Base-by-base conservation (phyloP, 129 eudicot species). In the Artemisia tridentata region DNA sequence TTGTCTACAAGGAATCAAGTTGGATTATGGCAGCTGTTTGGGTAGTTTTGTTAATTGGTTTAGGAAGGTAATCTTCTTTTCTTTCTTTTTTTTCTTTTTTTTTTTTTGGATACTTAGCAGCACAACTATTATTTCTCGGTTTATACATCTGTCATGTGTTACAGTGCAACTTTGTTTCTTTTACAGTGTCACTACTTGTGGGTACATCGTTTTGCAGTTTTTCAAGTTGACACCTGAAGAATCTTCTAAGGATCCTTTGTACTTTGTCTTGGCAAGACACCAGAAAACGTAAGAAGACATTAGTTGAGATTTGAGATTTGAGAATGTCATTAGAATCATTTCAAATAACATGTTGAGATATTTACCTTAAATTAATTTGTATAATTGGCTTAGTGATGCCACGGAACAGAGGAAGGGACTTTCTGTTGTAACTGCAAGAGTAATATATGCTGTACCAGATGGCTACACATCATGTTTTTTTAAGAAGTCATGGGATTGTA, bases 1-100 rank as follows among this genome's bases (percentile, higher is more conserved):
- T 92, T 69, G 54, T 76, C 65, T 92, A 88, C 83, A 92, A 92
- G 82, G 96, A 88, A 85, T 71, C 91, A 67, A 88, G 73, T 69
- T 88, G 89, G 91, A 69, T 92, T 49, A 73, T 77, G 64, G 79
- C 89, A 62, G 11, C 80, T 23, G 23, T 92, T 74, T 88, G 96
- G 95, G 67, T 79, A 19, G 57, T 83, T 81, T 73, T 88, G 47
- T 84, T 92, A 34, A 77, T 92, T 66, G 86, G 95, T 75, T 83
- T 88, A 5, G 96, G 98, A 80, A 88, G 98, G 98, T 92, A 82
- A 41, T 2, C 3, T 38, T 60, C 23, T 11, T 20, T 8, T 27
- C 48, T 34, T 69, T 73, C 65, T 67, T 1, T 20, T 20, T 20
- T 20, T 20, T 20, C 3, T 20, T 11, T 25, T 53, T 34, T 69